Conservation (phyloP, 805 yeast genomes). For the Candida loeiensis region DNA sequence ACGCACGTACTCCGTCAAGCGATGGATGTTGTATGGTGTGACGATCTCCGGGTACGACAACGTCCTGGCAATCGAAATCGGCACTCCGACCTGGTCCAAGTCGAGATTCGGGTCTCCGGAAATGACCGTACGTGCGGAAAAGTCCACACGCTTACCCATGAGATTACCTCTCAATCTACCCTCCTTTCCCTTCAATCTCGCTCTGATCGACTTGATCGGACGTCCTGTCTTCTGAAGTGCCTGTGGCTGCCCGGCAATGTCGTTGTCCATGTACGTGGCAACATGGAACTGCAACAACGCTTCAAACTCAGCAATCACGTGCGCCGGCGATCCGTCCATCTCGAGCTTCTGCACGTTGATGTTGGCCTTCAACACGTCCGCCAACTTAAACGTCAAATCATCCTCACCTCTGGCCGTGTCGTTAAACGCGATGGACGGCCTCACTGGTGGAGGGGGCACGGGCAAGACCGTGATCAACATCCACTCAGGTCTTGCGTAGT, state of each 20-base stretch:
- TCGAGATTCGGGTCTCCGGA: slow-evolving; percentile 99
- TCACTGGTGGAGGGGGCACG: slow-evolving; percentile 99
- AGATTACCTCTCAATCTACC: slow-evolving; percentile 97
- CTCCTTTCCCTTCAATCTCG: slow-evolving; percentile 99
- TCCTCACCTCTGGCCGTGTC: slow-evolving; percentile 99
- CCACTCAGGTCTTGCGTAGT: slow-evolving; percentile 99
- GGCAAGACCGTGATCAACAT: slow-evolving; percentile 95
- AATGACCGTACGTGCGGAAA: slow-evolving; percentile 97
- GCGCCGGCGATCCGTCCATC: slow-evolving; percentile 99
- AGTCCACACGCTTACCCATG: slow-evolving; percentile 99
- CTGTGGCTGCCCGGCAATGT: slow-evolving; percentile 99
- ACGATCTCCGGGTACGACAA: slow-evolving; percentile 96
- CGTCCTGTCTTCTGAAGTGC: slow-evolving; percentile 98
- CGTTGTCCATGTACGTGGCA: slow-evolving; percentile 99
- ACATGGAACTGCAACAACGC: slow-evolving; percentile 94
- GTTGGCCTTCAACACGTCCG: slow-evolving; percentile 94
- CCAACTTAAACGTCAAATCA: slow-evolving; percentile 95
- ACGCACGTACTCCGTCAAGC: slow-evolving; percentile 86
- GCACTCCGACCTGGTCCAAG: slow-evolving; percentile 98
- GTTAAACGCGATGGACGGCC: slow-evolving; percentile 97
- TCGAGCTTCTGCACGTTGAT: slow-evolving; percentile 96
- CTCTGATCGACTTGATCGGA: slow-evolving; percentile 96
- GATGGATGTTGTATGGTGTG: slow-evolving; percentile 94
- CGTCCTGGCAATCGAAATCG: slow-evolving; percentile 92
- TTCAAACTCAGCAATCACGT: slow-evolving; percentile 94